These are phyloP conservation scores for Ceratocystiopsis minuta DNA, from an alignment of 2,329 filamentous ascomycete genomes.

Conservation along the genomic window DNA sequence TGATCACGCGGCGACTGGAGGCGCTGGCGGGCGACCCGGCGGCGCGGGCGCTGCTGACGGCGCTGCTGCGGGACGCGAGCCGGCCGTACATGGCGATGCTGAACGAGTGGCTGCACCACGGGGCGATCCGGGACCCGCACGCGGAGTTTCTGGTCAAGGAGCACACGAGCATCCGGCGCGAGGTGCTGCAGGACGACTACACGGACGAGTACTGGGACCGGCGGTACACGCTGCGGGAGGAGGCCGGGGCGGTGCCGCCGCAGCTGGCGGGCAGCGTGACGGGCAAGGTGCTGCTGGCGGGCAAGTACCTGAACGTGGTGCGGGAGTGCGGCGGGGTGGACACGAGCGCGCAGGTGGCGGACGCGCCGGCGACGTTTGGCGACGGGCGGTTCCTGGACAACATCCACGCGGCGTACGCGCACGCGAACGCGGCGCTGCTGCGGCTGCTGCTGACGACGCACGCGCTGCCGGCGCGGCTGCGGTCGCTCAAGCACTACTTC, in stretches of 20 bases:
- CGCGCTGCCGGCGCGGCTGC: constrained; percentile 67
- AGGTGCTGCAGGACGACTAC: constrained; percentile 85
- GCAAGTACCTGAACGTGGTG: constrained; percentile 96
- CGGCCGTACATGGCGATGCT: constrained; percentile 95
- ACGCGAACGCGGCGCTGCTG: constrained; percentile 86
- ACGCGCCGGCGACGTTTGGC: constrained; percentile 84
- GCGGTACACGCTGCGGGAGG: constrained; percentile 82
- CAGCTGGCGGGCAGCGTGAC: constrained; percentile 70
- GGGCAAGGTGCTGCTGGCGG: constrained; percentile 84
- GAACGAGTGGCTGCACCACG: constrained; percentile 96
- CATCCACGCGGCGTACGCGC: constrained; percentile 83
- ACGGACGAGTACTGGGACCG: constrained; percentile 99
- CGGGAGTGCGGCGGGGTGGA: constrained; percentile 93
- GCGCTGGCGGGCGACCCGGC: constrained; percentile 88
- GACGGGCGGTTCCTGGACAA: constrained; percentile 87
- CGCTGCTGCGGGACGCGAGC: constrained; percentile 70
- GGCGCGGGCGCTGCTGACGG: constrained; percentile 63
- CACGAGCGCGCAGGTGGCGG: constrained; percentile 69
- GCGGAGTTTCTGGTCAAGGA: constrained; percentile 90
- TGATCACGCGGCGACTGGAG: constrained; percentile 70
- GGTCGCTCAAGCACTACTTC: constrained; percentile 95
- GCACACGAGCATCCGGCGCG: constrained; percentile 82
- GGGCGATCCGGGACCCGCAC: constrained; percentile 85
- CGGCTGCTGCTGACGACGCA: constrained; percentile 85
- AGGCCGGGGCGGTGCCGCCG: constrained; percentile 56